Evolutionary conservation across 495 filamentous ascomycete species (phyloP).

Genomic region (Pseudotulostoma volvatum): DNA sequence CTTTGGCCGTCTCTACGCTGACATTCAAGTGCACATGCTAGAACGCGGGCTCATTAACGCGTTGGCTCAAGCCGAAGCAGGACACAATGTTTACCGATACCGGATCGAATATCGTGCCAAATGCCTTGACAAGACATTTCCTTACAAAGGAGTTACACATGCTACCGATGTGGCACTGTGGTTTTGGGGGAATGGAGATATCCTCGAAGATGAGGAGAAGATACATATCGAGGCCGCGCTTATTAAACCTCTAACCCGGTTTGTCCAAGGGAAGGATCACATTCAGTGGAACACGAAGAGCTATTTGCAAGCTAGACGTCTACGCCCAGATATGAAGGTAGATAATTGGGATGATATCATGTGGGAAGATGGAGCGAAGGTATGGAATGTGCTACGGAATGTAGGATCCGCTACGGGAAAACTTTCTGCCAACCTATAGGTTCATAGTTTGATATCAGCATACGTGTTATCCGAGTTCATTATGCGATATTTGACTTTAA

Average conservation of each 20-base stretch:
- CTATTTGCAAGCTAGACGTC: constrained; percentile 18
- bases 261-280: constrained; percentile 23
- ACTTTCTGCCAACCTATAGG: not conserved
- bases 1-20: constrained; percentile 40
- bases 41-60: constrained; percentile 26
- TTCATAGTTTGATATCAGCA: too few species aligned
- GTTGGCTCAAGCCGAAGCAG: constrained; percentile 13
- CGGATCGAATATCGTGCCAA: constrained; percentile 33
- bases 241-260: constrained; percentile 26
- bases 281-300: constrained; percentile 20
- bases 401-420: not conserved
- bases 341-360: constrained; percentile 13
- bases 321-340: constrained; percentile 29
- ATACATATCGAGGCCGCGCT: constrained; percentile 18
- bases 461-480: too few species aligned
- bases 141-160: constrained; percentile 37
- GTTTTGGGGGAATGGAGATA: constrained; percentile 38
- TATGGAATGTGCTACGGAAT: constrained; percentile 1
- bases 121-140: constrained; percentile 25
- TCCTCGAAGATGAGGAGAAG: constrained; percentile 26
- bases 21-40: constrained; percentile 37
- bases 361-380: constrained; percentile 2
- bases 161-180: constrained; percentile 38
- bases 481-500: too few species aligned
- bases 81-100: constrained; percentile 25